phyloP scores from a whole-genome alignment of 495 filamentous ascomycete species.

The Jackrogersella multiformis region DNA sequence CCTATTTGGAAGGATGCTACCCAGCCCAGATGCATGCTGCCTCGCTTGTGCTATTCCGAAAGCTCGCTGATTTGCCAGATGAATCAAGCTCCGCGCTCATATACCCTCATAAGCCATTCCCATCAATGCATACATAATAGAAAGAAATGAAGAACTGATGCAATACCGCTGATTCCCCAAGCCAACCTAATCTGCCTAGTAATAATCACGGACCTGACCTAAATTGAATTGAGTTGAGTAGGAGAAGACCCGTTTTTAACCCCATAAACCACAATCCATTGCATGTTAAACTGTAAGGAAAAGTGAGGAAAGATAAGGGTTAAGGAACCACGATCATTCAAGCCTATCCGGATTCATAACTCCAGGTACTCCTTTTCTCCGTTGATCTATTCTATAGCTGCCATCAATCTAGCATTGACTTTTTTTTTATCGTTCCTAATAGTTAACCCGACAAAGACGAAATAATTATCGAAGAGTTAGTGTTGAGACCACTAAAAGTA shows the following conservation, averaged over 20 bases:
- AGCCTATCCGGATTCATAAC: background rate
- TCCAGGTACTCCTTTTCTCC: background rate
- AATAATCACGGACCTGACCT: background rate
- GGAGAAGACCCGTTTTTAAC: background rate
- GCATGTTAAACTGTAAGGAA: background rate
- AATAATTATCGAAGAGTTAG: background rate
- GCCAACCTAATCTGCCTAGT: background rate
- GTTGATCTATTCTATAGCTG: background rate
- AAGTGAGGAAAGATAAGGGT: background rate
- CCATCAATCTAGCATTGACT: background rate
- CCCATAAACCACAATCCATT: background rate
- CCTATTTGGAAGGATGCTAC: no score
- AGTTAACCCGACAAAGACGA: background rate
- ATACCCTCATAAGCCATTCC: background rate
- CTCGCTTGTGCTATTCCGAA: background rate
- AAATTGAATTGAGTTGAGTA: background rate
- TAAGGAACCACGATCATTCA: background rate
- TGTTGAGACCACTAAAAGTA: conserved; percentile 51
- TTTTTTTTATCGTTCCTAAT: background rate
- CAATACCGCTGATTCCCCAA: background rate
- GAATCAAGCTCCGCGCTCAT: background rate
- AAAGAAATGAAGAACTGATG: background rate
- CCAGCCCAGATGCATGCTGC: background rate
- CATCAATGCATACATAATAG: background rate
- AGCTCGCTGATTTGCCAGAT: background rate